Percentiles rank a stretch among this genome's conserved stretches.
These are phyloP conservation scores for Daedaleopsis nitida DNA, from an alignment of 768 basidiomycete genomes.

Conservation along the genomic window DNA sequence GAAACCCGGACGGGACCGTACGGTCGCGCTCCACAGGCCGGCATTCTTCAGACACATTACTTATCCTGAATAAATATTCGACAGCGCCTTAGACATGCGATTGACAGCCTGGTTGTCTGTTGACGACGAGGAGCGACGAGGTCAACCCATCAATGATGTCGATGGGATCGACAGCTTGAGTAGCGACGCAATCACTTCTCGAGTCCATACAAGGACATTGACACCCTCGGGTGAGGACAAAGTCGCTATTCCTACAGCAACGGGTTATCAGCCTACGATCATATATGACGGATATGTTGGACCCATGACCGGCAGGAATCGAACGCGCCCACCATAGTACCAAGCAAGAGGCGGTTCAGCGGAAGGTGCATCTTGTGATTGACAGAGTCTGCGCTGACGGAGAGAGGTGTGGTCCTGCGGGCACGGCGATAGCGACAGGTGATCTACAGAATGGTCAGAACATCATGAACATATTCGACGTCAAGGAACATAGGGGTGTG, in stretches of 20 bases:
- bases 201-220: neutral
- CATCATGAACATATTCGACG: constrained; percentile 6
- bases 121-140: neutral
- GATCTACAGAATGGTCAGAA: constrained; percentile 12
- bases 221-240: neutral
- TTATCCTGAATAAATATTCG: neutral
- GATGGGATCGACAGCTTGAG: neutral
- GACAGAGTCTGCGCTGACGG: neutral
- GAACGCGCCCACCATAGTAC: neutral
- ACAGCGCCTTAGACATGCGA: neutral
- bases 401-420: neutral
- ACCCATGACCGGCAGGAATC: neutral
- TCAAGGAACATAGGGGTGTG: neutral
- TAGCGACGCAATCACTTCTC: constrained; percentile 3
- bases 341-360: neutral
- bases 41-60: neutral
- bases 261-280: neutral
- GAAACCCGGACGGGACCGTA: no score
- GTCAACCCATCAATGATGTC: constrained; percentile 19
- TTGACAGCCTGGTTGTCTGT: constrained; percentile 4
- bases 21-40: neutral
- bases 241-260: constrained; percentile 1
- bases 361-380: neutral
- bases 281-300: neutral
- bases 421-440: constrained; percentile 1